Conservation (phyloP, 371 early-diverging fungal genomes). For the Lichtheimia ornata region DNA sequence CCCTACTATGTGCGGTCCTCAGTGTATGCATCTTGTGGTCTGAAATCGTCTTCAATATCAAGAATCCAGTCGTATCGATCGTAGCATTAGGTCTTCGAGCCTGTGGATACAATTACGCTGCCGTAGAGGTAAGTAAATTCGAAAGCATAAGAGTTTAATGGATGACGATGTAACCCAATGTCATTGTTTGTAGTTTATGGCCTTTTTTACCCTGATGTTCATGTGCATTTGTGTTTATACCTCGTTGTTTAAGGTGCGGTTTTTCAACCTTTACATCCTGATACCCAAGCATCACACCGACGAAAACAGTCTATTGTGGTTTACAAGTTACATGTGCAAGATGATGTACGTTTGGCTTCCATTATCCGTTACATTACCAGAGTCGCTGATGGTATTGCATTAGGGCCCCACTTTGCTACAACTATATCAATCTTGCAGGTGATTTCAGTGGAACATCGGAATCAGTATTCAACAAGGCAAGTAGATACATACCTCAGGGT, state of each 20-base stretch:
- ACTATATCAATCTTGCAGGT: constrained; percentile 80
- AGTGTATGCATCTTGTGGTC: constrained; percentile 88
- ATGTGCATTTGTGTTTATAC: constrained; percentile 93
- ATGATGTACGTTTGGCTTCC: constrained; percentile 54
- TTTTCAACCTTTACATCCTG: constrained; percentile 83
- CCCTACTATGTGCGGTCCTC: constrained; percentile 60
- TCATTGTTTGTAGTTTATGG: constrained; percentile 56
- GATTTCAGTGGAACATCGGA: constrained; percentile 17
- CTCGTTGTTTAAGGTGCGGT: constrained; percentile 82
- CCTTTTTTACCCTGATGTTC: constrained; percentile 79
- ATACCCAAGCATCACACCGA: constrained; percentile 92
- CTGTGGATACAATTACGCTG: constrained; percentile 54
- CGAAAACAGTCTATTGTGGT: constrained; percentile 84
- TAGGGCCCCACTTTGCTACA: constrained; percentile 91
- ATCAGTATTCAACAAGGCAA: constrained; percentile 51
- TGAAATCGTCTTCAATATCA: constrained; percentile 82
- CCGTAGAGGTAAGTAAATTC: constrained; percentile 50
- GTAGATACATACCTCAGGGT: not conserved
- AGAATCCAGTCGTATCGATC: constrained; percentile 59
- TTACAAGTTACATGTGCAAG: constrained; percentile 88
- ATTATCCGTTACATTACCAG: not conserved
- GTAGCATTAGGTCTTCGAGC: constrained; percentile 49
- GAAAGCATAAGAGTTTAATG: not conserved
- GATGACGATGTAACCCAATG: constrained; percentile 2
- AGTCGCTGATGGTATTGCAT: constrained; percentile 18